Base-by-base conservation (phyloP, 768 basidiomycete species). In the Daedaleopsis nitida region DNA sequence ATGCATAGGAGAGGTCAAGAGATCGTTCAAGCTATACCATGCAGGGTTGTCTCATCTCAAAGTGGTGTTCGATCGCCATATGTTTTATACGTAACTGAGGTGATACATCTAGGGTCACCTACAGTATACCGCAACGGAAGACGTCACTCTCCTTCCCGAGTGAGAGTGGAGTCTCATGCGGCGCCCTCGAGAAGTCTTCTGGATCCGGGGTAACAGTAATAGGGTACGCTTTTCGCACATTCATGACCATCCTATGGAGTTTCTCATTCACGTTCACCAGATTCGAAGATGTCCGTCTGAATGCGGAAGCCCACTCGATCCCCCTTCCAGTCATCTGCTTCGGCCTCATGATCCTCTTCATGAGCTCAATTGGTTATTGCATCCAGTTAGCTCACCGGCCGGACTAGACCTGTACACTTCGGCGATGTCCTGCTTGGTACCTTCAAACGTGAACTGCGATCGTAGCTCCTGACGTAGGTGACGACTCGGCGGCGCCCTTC, bases 271-370 rank as follows among this genome's bases (percentile, higher is more conserved):
- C n/a, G 27, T 14, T 52, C 52, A 3, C 27, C 27, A 62, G 61
- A 63, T 58, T 42, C 57, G 52, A 49, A 60, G 55, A 58, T 27
- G 39, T 55, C 37, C 59, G 32, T 49, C 50, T 61, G 39, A 61
- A 61, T 65, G 52, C 34, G 49, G 64, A 65, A 62, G 57, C 57
- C 37, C 8, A 17, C 38, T 23, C 34, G 52, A 38, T 37, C 37
- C 38, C 44, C 52, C 17, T 37, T 24, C 24, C 54, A 58, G 65
- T 66, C 65, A 66, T 60, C 49, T 66, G 65, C 58, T 35, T 35
- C 35, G 45, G 19, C 58, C 65, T 60, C 65, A 66, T 66, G 65
- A 66, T 66, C 58, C 19, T 38, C 51, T 17, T 16, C 5, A 34
- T 24, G 35, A 32, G 58, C 54, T 59, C 55, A 55, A 55, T 35